Evolutionary conservation across 352 stramenopile species (phyloP), one percentile per base, ranked within the genome.

Genomic region (Phytophthora rubi): DNA sequence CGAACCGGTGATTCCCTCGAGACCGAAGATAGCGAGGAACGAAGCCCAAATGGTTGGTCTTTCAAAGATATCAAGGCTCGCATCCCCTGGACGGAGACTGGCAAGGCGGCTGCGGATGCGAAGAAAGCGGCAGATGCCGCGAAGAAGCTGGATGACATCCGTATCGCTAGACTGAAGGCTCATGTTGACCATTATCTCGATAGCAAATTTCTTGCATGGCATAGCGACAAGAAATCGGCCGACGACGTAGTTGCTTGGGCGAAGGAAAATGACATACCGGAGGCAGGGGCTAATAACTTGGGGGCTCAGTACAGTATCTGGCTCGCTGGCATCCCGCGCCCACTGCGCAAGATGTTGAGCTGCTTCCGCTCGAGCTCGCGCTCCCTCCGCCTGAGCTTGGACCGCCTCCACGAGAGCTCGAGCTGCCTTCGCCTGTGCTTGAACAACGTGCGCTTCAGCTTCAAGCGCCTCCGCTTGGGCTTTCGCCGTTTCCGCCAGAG

Each of bases 331-430:
- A 26, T 26, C 23, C 23, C 28, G 21, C 51, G 26, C 23, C 51
- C 51, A 56, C 10, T 16, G 13, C 28, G 51, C 51, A 13, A 56
- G 23, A 13, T 12, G 30, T 56, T 35, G 12, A 10, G 51, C 26
- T 13, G 51, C 51, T 28, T 39, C 23, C 12, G 51, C 51, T 56
- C 51, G 51, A 33, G 51, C 28, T 37, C 15, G 5, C 6, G 51
- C 51, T n/a, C 51, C 51, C 16, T 56, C 51, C 26, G 51, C 51
- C 39, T 56, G 51, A 39, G 26, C 51, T 15, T 28, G 51, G 4
- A 26, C 51, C 21, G 51, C 51, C 26, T 42, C 51, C 26, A 37
- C 26, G 10, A 56, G 26, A 21, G 26, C 21, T 28, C 16, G 12
- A 21, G 51, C 51, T 33, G 51, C 26, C 13, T 39, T 37, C 51